phyloP scores from a whole-genome alignment of 306 rosid genomes.

The Cucumis cinereus region DNA sequence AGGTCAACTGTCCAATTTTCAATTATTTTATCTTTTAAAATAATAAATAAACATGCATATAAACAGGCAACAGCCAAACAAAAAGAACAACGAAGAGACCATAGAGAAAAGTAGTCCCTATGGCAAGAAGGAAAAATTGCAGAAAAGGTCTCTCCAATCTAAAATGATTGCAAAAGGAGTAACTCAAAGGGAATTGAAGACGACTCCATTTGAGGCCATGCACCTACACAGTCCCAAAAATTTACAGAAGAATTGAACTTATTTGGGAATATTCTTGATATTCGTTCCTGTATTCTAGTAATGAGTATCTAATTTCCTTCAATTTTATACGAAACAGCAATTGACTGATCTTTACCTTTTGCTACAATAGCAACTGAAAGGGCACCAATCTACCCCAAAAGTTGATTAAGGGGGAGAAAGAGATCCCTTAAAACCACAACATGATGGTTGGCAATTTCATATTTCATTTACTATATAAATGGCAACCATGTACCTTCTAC shows the following conservation, averaged over 20 bases:
- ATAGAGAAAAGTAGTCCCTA: neutral
- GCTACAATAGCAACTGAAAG: neutral
- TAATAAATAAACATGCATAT: neutral
- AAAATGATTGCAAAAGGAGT: neutral
- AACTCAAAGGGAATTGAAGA: neutral
- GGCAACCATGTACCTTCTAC: neutral
- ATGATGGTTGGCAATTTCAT: neutral
- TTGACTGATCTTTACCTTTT: neutral
- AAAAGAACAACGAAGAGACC: neutral
- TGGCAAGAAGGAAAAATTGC: neutral
- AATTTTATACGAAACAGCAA: neutral
- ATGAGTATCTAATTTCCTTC: neutral
- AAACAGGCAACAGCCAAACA: neutral
- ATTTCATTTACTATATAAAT: neutral
- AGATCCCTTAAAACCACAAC: neutral
- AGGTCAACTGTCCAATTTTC: neutral
- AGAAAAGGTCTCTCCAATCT: neutral
- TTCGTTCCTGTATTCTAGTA: neutral
- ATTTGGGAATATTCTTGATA: neutral
- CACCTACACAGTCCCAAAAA: neutral
- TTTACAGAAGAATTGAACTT: neutral
- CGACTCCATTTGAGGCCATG: neutral
- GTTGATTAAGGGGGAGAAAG: neutral
- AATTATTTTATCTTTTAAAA: neutral
- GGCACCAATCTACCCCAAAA: neutral